Conservation (phyloP, 1,284 basidiomycete genomes). For the Rhodotorula sp. region DNA sequence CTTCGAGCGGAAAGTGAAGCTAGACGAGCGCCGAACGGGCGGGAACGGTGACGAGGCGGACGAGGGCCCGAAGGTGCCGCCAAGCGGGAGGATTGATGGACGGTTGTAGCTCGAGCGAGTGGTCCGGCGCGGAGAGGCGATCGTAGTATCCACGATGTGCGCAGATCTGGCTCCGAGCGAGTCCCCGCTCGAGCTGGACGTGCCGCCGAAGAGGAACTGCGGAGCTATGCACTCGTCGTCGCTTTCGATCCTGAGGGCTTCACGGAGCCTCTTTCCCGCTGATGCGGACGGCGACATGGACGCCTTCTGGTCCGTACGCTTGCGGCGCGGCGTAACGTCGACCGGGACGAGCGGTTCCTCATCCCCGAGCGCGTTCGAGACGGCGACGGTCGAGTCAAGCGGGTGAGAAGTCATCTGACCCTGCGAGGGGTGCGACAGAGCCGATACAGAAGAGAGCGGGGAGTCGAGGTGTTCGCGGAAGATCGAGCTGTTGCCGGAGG, state of each 20-base stretch:
- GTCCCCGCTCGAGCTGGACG: background rate
- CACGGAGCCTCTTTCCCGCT: background rate
- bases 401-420: too few species aligned
- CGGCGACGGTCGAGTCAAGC: background rate
- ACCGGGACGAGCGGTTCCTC: background rate
- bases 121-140: background rate
- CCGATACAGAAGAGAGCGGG: background rate
- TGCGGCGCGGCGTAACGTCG: background rate
- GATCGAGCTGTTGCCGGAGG: background rate
- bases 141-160: background rate
- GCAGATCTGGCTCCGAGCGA: background rate
- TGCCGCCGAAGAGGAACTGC: background rate
- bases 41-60: background rate
- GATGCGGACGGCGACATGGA: background rate
- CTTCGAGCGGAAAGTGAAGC: background rate
- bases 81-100: background rate
- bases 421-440: background rate
- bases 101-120: background rate
- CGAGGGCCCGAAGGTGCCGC: background rate
- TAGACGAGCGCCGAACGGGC: background rate
- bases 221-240: background rate
- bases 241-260: background rate
- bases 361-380: too few species aligned
- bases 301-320: background rate
- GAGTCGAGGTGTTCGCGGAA: constrained; percentile 8